Percentiles rank a stretch among this genome's conserved stretches.
Conservation (phyloP, 495 filamentous ascomycete species). For the Neurospora sp. region DNA sequence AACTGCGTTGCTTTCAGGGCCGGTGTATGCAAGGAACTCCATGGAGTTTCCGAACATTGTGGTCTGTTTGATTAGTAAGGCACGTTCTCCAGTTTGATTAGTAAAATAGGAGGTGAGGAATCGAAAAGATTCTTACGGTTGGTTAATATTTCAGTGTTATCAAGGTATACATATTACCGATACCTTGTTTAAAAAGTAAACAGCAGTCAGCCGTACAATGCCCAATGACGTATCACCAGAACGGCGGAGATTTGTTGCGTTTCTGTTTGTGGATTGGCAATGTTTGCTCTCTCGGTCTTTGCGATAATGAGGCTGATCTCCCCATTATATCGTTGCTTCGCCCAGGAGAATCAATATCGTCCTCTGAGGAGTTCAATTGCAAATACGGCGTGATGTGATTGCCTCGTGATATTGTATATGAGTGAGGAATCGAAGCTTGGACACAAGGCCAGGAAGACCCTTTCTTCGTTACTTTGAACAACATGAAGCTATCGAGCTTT, state of each 20-base stretch:
- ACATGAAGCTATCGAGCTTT: neutral
- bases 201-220: neutral
- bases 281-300: neutral
- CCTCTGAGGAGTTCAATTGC: neutral
- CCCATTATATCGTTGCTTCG: neutral
- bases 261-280: neutral
- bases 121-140: neutral
- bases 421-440: neutral
- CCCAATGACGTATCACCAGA: neutral
- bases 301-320: neutral
- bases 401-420: neutral
- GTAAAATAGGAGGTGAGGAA: neutral
- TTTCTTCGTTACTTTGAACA: neutral
- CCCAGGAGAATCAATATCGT: neutral
- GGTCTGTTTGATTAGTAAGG: neutral
- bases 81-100: neutral
- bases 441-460: neutral
- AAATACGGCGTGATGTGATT: neutral
- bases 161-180: neutral
- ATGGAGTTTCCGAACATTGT: neutral
- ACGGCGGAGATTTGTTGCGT: neutral
- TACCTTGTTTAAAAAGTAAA: neutral
- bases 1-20: neutral
- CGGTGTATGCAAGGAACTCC: neutral
- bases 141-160: neutral